Evolutionary conservation across 495 filamentous ascomycete genomes (phyloP).

Genomic region (Lasiosphaeria miniovina): DNA sequence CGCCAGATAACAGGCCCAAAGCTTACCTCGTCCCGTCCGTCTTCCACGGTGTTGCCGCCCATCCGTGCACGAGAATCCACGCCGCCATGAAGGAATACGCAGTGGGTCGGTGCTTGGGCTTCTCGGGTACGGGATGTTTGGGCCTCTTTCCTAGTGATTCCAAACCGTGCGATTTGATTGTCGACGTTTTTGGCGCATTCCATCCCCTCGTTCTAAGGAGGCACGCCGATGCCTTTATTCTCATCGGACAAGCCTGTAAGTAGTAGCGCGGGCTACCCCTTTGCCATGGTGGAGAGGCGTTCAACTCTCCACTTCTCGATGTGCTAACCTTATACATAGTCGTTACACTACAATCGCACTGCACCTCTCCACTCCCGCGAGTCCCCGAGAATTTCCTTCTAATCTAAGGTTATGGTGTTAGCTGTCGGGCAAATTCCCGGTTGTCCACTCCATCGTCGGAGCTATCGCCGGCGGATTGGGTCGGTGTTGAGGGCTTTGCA

Average conservation of each 20-base stretch:
- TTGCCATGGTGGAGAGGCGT: too few relatives aligned
- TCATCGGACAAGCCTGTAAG: not conserved
- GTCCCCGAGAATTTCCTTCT: too few relatives aligned
- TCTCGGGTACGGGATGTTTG: not conserved
- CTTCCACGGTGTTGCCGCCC: not conserved
- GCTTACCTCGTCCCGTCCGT: not conserved
- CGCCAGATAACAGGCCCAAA: not conserved
- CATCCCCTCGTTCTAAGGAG: not conserved
- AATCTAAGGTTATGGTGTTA: too few relatives aligned
- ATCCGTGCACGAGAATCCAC: not conserved
- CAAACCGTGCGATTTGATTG: not conserved
- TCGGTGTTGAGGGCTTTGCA: slow-evolving; percentile 17
- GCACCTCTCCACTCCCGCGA: too few relatives aligned
- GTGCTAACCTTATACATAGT: too few relatives aligned
- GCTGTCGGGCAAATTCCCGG: slow-evolving; percentile 69
- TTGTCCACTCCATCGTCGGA: slow-evolving; percentile 61
- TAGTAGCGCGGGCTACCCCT: too few relatives aligned
- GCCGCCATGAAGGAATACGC: not conserved
- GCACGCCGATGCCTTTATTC: not conserved
- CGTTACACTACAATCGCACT: too few relatives aligned
- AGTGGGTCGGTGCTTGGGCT: not conserved
- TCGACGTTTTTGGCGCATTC: not conserved
- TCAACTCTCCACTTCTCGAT: too few relatives aligned
- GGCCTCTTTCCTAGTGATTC: not conserved
- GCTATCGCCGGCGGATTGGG: slow-evolving; percentile 30